Evolutionary conservation across 805 yeast genomes (phyloP).

Genomic region (Myxozyma geophila): DNA sequence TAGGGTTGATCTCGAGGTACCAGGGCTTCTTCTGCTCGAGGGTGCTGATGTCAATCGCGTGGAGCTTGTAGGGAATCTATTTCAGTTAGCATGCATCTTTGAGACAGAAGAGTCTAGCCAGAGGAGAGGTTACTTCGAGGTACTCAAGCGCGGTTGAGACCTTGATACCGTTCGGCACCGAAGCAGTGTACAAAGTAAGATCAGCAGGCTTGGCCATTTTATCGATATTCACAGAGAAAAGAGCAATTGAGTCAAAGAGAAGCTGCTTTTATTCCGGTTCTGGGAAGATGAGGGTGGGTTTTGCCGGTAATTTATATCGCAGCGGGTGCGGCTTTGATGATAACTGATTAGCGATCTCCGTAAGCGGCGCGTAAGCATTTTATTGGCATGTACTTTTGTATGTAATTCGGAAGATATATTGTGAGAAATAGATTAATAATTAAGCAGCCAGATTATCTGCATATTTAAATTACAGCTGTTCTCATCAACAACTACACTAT

Average conservation of each 20-base stretch:
- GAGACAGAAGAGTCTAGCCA: too few species aligned
- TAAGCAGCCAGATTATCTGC: too few species aligned
- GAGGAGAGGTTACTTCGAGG: slow-evolving; percentile 29
- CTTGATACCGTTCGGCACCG: slow-evolving; percentile 53
- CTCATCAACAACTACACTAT: too few species aligned
- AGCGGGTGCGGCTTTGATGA: neutral
- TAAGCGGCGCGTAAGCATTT: too few species aligned
- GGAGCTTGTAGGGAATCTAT: slow-evolving; percentile 42
- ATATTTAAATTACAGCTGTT: too few species aligned
- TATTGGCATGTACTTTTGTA: too few species aligned
- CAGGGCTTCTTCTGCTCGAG: slow-evolving; percentile 60
- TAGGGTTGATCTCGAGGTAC: slow-evolving; percentile 62
- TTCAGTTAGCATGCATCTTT: neutral
- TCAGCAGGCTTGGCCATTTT: slow-evolving; percentile 16
- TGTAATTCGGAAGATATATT: too few species aligned
- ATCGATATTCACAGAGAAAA: too few species aligned
- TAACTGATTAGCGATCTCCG: too few species aligned
- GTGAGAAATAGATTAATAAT: too few species aligned
- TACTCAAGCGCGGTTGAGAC: slow-evolving; percentile 46
- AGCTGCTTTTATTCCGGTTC: neutral
- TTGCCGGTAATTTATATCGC: neutral
- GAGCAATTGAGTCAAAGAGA: neutral
- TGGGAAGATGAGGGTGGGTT: neutral
- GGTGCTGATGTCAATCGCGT: slow-evolving; percentile 50
- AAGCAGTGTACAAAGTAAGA: slow-evolving; percentile 42